Conservation (phyloP, 352 stramenopile species). For the Phytopythium montanum region DNA sequence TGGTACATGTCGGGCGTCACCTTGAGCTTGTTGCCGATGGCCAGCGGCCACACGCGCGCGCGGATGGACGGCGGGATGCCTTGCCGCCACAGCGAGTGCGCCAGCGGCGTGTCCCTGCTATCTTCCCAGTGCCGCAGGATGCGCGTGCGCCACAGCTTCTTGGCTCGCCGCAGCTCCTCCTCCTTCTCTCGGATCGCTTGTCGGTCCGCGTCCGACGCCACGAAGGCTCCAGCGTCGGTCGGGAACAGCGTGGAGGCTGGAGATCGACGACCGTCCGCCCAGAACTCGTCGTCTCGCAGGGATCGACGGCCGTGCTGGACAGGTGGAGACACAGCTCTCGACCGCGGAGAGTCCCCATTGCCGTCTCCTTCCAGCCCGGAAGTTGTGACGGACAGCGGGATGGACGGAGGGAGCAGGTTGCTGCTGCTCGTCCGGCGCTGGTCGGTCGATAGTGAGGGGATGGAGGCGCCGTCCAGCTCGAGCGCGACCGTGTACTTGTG, state of each 20-base stretch:
- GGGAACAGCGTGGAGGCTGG: not conserved
- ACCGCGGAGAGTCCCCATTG: not conserved
- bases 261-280: not conserved
- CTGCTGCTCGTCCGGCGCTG: not conserved
- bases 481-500: constrained; percentile 83
- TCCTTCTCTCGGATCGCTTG: constrained; percentile 65
- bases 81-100: constrained; percentile 76
- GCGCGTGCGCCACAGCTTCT: constrained; percentile 78
- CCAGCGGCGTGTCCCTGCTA: constrained; percentile 65
- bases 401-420: not conserved
- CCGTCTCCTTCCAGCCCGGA: not conserved
- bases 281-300: not conserved
- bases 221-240: too few relatives aligned
- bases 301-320: not conserved
- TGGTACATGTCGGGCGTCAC: constrained; percentile 86
- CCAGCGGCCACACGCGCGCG: constrained; percentile 76
- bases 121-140: constrained; percentile 79
- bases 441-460: not conserved
- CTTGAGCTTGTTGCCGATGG: constrained; percentile 84
- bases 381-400: constrained; percentile 3
- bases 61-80: constrained; percentile 83
- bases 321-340: not conserved
- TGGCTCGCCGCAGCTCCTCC: constrained; percentile 74
- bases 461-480: constrained; percentile 28
- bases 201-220: not conserved